Percentiles rank a stretch among this genome's conserved stretches.
Conservation (phyloP, 352 stramenopile species). For the Phytopythium cucurbitacearum region DNA sequence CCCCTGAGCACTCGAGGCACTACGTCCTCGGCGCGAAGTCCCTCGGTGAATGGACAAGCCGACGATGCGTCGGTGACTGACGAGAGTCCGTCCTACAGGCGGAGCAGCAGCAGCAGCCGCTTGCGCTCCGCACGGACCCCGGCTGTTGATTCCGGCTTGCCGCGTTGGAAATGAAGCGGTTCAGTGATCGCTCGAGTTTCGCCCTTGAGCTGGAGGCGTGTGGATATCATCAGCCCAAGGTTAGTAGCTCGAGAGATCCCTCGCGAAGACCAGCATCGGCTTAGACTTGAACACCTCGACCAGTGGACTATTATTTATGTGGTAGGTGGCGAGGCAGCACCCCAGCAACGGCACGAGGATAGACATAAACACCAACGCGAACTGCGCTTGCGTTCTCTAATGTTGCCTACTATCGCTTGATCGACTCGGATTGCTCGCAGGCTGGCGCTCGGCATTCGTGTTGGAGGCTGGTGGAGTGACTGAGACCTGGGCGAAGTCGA, state of each 20-base stretch:
- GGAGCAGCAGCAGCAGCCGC: constrained; percentile 2
- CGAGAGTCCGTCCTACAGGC: not conserved
- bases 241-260: no score
- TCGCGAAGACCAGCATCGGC: no score
- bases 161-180: constrained; percentile 6
- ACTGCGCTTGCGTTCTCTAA: not conserved
- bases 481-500: constrained; percentile 27
- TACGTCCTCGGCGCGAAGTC: no score
- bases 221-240: not conserved
- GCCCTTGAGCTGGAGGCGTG: not conserved
- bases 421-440: no score
- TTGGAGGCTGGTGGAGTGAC: not conserved
- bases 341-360: not conserved
- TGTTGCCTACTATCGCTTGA: no score
- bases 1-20: not conserved
- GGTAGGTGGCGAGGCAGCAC: no score
- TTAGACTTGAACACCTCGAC: no score
- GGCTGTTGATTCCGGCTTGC: not conserved
- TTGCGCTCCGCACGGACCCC: not conserved
- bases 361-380: not conserved
- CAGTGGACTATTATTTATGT: no score
- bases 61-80: no score
- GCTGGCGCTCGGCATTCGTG: no score
- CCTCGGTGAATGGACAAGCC: no score
- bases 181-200: not conserved